Conservation (phyloP, 2,329 filamentous ascomycete species). For the Purpureocillium takamizusanense region DNA sequence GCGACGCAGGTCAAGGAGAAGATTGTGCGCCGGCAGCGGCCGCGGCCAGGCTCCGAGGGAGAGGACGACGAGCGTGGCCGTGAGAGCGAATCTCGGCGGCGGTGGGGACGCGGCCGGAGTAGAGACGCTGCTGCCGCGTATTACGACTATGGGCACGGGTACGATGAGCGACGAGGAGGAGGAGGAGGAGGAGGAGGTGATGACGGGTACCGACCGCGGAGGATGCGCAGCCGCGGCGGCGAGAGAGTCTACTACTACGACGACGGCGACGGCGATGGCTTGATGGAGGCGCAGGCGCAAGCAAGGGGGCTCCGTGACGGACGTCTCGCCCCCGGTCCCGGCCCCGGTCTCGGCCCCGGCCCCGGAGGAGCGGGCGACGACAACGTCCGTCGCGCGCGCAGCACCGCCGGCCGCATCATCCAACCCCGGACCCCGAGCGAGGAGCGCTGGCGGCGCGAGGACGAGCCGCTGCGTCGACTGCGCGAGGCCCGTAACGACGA, state of each 20-base stretch:
- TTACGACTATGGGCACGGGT: too few relatives aligned
- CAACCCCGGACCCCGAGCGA: conserved; percentile 6
- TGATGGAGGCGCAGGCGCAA: too few relatives aligned
- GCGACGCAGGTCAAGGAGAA: conserved; percentile 1
- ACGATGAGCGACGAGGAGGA: conserved; percentile 3
- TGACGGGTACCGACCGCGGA: not conserved
- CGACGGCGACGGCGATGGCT: conserved; percentile 4
- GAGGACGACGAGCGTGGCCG: too few relatives aligned
- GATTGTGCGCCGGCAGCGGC: not conserved
- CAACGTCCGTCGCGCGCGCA: conserved; percentile 1
- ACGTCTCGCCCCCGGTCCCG: too few relatives aligned
- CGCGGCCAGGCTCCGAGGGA: too few relatives aligned
- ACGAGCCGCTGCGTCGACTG: not conserved
- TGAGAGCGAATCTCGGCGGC: too few relatives aligned
- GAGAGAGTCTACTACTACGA: conserved; percentile 2
- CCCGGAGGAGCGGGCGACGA: not conserved
- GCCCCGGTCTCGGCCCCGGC: too few relatives aligned
- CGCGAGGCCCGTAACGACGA: conserved; percentile 6
- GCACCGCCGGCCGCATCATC: not conserved
- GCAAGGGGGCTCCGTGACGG: too few relatives aligned
- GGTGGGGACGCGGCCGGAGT: too few relatives aligned
- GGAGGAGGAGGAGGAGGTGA: too few relatives aligned
- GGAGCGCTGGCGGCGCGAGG: conserved; percentile 8
- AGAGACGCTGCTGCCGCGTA: too few relatives aligned
- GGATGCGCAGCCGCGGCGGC: not conserved